phyloP scores from a whole-genome alignment of 805 yeast genomes.

The Pichia eremophila region DNA sequence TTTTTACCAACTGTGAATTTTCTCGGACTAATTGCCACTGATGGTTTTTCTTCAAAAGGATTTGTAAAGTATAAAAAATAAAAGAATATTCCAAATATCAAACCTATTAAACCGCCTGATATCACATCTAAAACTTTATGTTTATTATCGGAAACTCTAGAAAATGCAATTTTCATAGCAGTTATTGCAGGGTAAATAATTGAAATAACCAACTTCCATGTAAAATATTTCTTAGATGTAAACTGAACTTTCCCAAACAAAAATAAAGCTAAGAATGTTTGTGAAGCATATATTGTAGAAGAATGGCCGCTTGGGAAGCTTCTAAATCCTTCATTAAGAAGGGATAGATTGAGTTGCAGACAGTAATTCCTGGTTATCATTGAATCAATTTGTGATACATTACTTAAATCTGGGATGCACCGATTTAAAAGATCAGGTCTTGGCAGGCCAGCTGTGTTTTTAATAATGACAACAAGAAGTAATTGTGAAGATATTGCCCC shows the following conservation, averaged over 20 bases:
- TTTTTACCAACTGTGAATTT: constrained; percentile 16
- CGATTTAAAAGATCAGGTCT: constrained; percentile 46
- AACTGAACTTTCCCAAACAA: constrained; percentile 27
- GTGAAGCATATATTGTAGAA: constrained; percentile 40
- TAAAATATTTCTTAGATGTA: constrained; percentile 29
- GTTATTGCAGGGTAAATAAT: constrained; percentile 27
- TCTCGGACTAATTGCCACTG: constrained; percentile 38
- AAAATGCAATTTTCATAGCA: constrained; percentile 29
- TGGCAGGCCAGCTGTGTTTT: constrained; percentile 37
- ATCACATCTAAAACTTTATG: constrained; percentile 34
- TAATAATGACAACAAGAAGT: constrained; percentile 33
- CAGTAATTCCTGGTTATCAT: constrained; percentile 40
- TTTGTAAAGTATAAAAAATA: constrained; percentile 31
- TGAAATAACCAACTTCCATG: constrained; percentile 25
- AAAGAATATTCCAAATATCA: constrained; percentile 24
- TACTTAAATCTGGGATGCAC: constrained; percentile 32
- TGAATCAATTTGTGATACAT: constrained; percentile 22
- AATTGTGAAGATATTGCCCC: constrained; percentile 32
- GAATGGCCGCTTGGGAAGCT: constrained; percentile 55
- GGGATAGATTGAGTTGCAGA: constrained; percentile 26
- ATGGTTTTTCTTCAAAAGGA: constrained; percentile 26
- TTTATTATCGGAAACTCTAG: constrained; percentile 40
- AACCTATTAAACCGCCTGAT: constrained; percentile 32
- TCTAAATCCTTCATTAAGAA: constrained; percentile 42
- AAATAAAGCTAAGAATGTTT: constrained; percentile 28